Evolutionary conservation across 2,329 filamentous ascomycete genomes (phyloP), one percentile per base, ranked within the genome.

Genomic region (Geoglossum cookeanum): DNA sequence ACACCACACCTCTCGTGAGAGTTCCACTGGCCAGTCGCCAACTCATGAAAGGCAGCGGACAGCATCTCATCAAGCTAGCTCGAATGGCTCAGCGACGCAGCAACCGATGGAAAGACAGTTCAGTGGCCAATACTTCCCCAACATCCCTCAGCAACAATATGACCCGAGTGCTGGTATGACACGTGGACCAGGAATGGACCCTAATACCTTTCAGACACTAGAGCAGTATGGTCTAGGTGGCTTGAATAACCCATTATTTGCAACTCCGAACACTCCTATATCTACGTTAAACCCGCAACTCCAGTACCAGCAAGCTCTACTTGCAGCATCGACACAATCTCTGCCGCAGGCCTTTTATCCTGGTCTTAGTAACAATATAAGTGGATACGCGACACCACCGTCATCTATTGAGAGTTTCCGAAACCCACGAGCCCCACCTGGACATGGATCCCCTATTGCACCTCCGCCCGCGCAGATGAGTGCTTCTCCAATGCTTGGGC

Each of bases 301-400:
- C 33, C 79, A 81, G 63, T 81, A 81, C 62, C 79, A 80, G 62
- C 73, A 75, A 64, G 71, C 71, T 37, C 74, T 78, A 63, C 67
- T 78, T 29, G 74, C 75, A 49, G 64, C 74, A 58, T 69, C 75
- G 62, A 64, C 67, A 7, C 70, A 71, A 27, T 70, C 71, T 4
- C 66, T 71, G 42, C 68, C 70, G 11, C 65, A 71, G 59, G 69
- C 63, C 53, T 52, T 52, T 52, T 52, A 52, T 52, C 48, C 48
- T 32, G 48, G 48, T n/a, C 17, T n/a, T n/a, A n/a, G n/a, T n/a
- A n/a, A n/a, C n/a, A n/a, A n/a, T n/a, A n/a, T 55, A 11, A 45
- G 32, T 42, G 70, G 70, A 52, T 75, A 72, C 60, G 63, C 69
- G n/a, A 66, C 64, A 11, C 63, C 71, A 9, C 70, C 71, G 30